Base-by-base conservation (phyloP, 2,329 filamentous ascomycete genomes). In the Verruconis gallopava region DNA sequence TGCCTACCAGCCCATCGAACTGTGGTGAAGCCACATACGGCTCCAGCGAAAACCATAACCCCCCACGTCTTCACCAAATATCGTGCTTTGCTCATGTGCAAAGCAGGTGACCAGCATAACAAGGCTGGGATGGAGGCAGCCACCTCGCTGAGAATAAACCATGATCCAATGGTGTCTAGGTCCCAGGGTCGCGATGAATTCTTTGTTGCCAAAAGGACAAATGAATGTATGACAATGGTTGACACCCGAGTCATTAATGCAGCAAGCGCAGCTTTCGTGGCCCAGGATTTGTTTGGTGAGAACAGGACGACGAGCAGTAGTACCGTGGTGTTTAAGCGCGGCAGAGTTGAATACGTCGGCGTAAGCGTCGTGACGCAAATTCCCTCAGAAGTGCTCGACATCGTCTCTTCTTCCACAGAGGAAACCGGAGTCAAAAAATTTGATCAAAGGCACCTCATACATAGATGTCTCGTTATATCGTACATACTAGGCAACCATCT, bases 251-350 rank as follows among this genome's bases (percentile, higher is more conserved):
- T 30, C 38, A 41, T 41, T 17, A 6, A 19, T n/a, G 38, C 30
- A 21, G 38, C 38, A 21, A 41, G 28, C 15, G 38, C 38, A 20
- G 15, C 38, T 18, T 30, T 35, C 9, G 28, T 41, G 2, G 38
- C 17, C 28, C 28, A 41, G 20, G 38, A 19, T 12, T 4, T 12
- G 12, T 12, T 30, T 19, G 21, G 38, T 18, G 36, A 38, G 12
- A 38, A 18, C 15, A 38, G 12, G 5, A 38, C 18, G 19, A 38
- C 5, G 5, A 38, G 19, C 11, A 38, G 15, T 13, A 38, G 18
- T 11, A 18, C 36, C 5, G 18, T 12, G 18, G 36, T 38, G 18
- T 38, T 38, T 11, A 19, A 18, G 18, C 36, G 36, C 9, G 36
- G 36, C 9, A 38, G 18, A 5, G 36, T 38, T 11, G 36, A 38